Evolutionary conservation across 495 filamentous ascomycete genomes (phyloP).

Genomic region (Apodospora peruviana): DNA sequence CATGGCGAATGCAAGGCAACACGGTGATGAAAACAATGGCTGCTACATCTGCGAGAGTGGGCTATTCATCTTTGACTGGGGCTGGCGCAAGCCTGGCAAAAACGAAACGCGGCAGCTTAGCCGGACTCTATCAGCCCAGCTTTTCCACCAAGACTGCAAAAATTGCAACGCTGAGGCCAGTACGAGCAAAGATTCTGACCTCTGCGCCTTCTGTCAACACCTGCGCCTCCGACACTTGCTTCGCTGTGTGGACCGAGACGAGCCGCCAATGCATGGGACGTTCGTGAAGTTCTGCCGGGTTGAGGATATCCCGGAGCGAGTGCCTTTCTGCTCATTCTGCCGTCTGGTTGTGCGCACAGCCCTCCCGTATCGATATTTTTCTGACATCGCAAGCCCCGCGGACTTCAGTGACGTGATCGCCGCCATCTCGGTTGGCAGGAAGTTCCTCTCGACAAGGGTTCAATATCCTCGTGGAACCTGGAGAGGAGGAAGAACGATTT

Average conservation of each 20-base stretch:
- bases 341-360: not conserved
- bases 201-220: conserved; percentile 4
- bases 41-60: not conserved
- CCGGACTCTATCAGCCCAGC: not conserved
- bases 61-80: not conserved
- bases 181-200: not conserved
- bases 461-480: not conserved
- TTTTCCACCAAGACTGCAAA: conserved; percentile 3
- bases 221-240: conserved; percentile 3
- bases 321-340: conserved; percentile 1
- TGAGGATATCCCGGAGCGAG: not conserved
- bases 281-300: conserved; percentile 1
- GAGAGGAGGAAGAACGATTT: not conserved
- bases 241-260: not conserved
- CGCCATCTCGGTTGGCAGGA: not conserved
- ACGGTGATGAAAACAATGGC: not conserved
- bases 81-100: not conserved
- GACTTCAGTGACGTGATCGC: not conserved
- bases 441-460: not conserved
- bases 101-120: not conserved
- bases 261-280: not conserved
- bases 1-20: not conserved
- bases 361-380: conserved; percentile 5
- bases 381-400: conserved; percentile 32
- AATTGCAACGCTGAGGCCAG: not conserved